phyloP scores from a whole-genome alignment of 2,329 filamentous ascomycete species.

The Cryphonectria parasitica region DNA sequence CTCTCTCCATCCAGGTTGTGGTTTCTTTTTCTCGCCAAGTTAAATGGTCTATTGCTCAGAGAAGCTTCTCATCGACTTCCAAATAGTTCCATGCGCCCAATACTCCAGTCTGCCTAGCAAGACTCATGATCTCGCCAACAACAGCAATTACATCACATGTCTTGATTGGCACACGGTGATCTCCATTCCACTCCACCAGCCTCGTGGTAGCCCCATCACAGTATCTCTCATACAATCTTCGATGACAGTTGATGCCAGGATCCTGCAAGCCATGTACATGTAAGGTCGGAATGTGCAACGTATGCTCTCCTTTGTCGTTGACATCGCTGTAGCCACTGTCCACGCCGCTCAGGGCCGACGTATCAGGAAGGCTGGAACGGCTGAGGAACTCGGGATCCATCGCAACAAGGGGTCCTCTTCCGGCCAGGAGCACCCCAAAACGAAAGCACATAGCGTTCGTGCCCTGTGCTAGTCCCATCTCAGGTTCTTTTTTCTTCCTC shows the following conservation, averaged over 20 bases:
- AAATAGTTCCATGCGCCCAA: not conserved
- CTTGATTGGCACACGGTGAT: constrained; percentile 3
- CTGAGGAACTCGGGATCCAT: not conserved
- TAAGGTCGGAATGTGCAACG: not conserved
- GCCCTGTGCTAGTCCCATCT: not conserved
- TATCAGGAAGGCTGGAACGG: not conserved
- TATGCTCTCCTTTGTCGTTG: not conserved
- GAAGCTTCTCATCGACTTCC: not conserved
- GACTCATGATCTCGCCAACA: not conserved
- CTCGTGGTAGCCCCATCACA: not conserved
- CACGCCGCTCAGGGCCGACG: not conserved
- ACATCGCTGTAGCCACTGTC: constrained; percentile 1
- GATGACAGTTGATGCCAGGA: constrained; percentile 32
- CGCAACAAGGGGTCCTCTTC: constrained; percentile 3
- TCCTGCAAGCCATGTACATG: not conserved
- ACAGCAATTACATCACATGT: not conserved
- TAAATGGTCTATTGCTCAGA: not conserved
- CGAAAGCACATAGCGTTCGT: not conserved
- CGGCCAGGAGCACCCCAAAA: not conserved
- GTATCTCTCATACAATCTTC: not conserved
- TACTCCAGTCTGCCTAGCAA: not conserved
- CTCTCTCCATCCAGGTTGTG: not conserved
- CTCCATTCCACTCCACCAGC: constrained; percentile 5
- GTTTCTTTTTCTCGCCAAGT: not conserved
- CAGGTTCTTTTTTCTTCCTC: not conserved